phyloP scores from a whole-genome alignment of 371 early-diverging fungal species.

The Lichtheimia hyalospora region DNA sequence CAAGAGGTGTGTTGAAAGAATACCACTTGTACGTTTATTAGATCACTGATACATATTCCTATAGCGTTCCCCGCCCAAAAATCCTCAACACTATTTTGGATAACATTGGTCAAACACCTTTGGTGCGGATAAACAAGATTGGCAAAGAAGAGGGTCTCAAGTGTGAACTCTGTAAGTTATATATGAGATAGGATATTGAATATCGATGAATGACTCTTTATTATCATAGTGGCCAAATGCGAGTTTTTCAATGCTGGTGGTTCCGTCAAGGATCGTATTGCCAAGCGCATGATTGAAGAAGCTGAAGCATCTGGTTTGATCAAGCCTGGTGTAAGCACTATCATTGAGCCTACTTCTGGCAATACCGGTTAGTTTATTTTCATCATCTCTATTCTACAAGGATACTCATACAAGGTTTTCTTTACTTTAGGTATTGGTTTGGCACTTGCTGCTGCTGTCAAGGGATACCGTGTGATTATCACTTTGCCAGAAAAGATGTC shows the following conservation, averaged over 20 bases:
- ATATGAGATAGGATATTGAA: neutral
- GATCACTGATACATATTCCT: neutral
- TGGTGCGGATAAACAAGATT: constrained; percentile 88
- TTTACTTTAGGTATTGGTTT: constrained; percentile 71
- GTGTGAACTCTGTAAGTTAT: constrained; percentile 90
- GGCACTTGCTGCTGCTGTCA: constrained; percentile 93
- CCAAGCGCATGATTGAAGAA: constrained; percentile 91
- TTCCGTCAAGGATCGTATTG: constrained; percentile 97
- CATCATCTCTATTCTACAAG: neutral
- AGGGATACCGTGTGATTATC: constrained; percentile 95
- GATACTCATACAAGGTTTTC: neutral
- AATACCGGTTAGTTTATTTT: constrained; percentile 74
- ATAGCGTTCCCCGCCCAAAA: constrained; percentile 61
- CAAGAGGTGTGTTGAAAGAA: constrained; percentile 1
- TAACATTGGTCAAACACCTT: constrained; percentile 95
- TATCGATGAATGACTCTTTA: neutral
- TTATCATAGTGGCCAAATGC: constrained; percentile 86
- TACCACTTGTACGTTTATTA: neutral
- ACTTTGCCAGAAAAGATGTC: constrained; percentile 98
- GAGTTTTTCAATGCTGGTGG: constrained; percentile 98
- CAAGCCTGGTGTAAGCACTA: constrained; percentile 83
- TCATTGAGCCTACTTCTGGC: constrained; percentile 97
- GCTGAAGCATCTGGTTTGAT: constrained; percentile 90
- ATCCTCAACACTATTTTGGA: constrained; percentile 81
- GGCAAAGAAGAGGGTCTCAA: constrained; percentile 83